Evolutionary conservation across 176 grass and related monocot genomes (phyloP).

Genomic region (Chrysopogon serrulatus): DNA sequence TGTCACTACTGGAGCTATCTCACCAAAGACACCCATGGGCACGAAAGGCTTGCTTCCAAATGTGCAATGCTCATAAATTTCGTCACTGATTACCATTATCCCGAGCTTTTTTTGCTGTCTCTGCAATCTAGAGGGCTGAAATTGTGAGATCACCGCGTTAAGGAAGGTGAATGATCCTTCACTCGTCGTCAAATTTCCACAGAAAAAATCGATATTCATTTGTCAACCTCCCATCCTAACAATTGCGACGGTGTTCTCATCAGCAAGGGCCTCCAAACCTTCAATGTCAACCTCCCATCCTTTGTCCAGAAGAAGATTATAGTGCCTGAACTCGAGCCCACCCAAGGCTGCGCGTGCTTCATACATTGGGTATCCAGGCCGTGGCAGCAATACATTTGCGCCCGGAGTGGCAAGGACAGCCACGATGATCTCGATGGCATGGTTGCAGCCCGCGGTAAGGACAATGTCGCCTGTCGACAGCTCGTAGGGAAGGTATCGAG

Average conservation of each 20-base stretch:
- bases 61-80: slow-evolving; percentile 58
- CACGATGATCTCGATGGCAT: slow-evolving; percentile 45
- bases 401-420: slow-evolving; percentile 31
- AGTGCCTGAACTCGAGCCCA: neutral
- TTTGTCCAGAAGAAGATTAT: neutral
- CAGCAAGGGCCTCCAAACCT: neutral
- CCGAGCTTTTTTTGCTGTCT: slow-evolving; percentile 61
- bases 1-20: slow-evolving; percentile 59
- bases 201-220: no score
- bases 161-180: no score
- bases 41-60: slow-evolving; percentile 70
- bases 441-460: slow-evolving; percentile 45
- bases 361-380: neutral
- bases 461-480: slow-evolving; percentile 33
- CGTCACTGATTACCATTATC: slow-evolving; percentile 65
- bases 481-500: slow-evolving; percentile 43
- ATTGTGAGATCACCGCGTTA: no score
- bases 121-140: slow-evolving; percentile 36
- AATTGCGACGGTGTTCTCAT: neutral
- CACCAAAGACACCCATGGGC: slow-evolving; percentile 62
- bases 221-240: no score
- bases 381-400: slow-evolving; percentile 33
- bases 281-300: neutral
- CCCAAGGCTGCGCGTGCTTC: neutral
- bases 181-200: no score